A percentile compares a stretch with the other conserved stretches of the same genome.
These are phyloP conservation scores for Suillus fuscotomentosus DNA, from an alignment of 768 basidiomycete genomes.

Conservation along the genomic window DNA sequence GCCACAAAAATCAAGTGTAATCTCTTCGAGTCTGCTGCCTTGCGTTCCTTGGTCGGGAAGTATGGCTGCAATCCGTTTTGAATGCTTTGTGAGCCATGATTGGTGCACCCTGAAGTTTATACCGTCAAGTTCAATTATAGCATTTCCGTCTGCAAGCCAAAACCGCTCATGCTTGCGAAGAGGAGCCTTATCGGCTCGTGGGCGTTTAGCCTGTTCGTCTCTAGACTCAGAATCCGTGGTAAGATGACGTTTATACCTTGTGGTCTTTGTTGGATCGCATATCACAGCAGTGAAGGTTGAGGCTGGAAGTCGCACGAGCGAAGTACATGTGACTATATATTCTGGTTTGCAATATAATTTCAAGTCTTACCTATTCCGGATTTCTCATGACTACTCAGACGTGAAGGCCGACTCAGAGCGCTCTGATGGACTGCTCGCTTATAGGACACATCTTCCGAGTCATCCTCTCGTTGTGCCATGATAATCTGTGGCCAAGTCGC, in stretches of 20 bases:
- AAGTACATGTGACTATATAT: background rate
- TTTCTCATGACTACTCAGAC: background rate
- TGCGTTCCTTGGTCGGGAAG: background rate
- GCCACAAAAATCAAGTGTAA: background rate
- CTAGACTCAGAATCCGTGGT: background rate
- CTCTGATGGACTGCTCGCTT: background rate
- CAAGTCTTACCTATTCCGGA: background rate
- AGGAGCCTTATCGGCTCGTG: background rate
- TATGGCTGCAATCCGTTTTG: constrained; percentile 30
- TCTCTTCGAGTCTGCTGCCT: background rate
- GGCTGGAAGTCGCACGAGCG: background rate
- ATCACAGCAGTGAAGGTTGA: background rate
- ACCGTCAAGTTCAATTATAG: constrained; percentile 32
- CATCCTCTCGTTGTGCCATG: background rate
- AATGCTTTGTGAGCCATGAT: constrained; percentile 27
- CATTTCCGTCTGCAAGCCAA: constrained; percentile 36
- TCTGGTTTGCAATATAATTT: background rate
- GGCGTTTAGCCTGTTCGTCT: background rate
- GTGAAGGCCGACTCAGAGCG: background rate
- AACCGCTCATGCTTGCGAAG: constrained; percentile 19
- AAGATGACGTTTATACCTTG: background rate
- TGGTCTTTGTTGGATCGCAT: background rate
- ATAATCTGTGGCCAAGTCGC: background rate
- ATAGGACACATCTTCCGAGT: no score
- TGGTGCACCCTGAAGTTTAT: constrained; percentile 35